These are phyloP conservation scores for Rhodomyrtus tomentosa DNA, from an alignment of 345 rosid genomes.

Conservation along the genomic window DNA sequence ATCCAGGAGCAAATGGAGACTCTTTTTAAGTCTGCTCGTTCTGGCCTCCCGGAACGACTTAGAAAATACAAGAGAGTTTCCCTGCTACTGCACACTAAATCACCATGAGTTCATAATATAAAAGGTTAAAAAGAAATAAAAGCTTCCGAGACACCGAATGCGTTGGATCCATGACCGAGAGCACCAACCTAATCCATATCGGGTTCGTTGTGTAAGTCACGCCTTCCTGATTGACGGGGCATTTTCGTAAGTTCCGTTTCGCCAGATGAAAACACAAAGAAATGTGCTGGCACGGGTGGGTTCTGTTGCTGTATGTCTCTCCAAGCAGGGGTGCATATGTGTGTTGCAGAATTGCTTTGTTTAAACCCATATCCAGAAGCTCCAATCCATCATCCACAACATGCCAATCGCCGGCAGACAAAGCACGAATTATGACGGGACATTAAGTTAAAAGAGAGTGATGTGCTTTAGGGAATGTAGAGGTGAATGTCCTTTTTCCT, in stretches of 20 bases:
- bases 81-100: not conserved
- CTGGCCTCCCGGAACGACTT: not conserved
- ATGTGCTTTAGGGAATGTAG: not conserved
- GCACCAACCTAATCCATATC: not conserved
- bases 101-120: not conserved
- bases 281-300: no score
- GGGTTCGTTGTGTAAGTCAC: not conserved
- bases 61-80: not conserved
- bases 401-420: not conserved
- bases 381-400: not conserved
- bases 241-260: not conserved
- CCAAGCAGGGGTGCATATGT: not conserved
- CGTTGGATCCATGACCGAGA: not conserved
- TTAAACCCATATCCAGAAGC: not conserved
- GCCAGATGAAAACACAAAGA: not conserved
- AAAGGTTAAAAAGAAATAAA: not conserved
- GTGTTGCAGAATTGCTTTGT: not conserved
- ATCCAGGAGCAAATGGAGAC: not conserved
- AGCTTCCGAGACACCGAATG: no score
- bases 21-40: not conserved
- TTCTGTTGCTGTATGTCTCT: not conserved
- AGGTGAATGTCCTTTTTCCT: not conserved
- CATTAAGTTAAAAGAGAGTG: not conserved
- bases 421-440: not conserved
- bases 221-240: fast-evolving